These are phyloP conservation scores for Lyophyllum atratum DNA, from an alignment of 768 basidiomycete species.

Conservation along the genomic window DNA sequence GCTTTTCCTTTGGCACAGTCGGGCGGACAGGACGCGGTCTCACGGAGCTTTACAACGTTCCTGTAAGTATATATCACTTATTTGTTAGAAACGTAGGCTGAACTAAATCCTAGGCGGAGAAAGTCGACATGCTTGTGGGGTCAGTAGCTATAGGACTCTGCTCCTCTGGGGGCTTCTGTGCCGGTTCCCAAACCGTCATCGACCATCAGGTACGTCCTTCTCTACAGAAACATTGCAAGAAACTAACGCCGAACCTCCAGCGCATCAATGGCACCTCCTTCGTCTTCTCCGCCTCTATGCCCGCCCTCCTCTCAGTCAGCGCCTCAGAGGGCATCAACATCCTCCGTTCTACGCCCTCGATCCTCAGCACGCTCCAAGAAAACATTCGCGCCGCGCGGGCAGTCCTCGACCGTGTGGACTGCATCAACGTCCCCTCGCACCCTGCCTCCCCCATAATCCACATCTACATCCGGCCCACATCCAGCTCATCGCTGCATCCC, in stretches of 20 bases:
- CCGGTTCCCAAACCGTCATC: slow-evolving; percentile 79
- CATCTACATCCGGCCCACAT: slow-evolving; percentile 55
- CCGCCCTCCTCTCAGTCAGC: slow-evolving; percentile 84
- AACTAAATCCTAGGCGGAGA: slow-evolving; percentile 56
- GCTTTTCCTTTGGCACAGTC: slow-evolving; percentile 89
- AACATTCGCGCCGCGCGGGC: slow-evolving; percentile 79
- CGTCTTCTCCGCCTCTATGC: slow-evolving; percentile 96
- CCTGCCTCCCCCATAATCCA: slow-evolving; percentile 88
- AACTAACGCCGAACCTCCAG: slow-evolving; percentile 32
- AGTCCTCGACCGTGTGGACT: slow-evolving; percentile 78
- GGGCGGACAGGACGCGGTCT: slow-evolving; percentile 93
- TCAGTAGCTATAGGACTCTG: slow-evolving; percentile 84
- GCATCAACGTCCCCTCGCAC: slow-evolving; percentile 84
- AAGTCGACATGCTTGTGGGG: slow-evolving; percentile 95
- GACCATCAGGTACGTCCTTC: slow-evolving; percentile 73
- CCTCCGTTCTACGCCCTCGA: slow-evolving; percentile 71
- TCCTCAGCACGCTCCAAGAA: slow-evolving; percentile 76
- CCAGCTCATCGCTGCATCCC: slow-evolving; percentile 27
- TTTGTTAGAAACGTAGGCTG: background rate
- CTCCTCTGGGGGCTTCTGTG: slow-evolving; percentile 93
- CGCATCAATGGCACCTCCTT: slow-evolving; percentile 95
- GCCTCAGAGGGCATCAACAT: slow-evolving; percentile 86
- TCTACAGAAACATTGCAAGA: background rate
- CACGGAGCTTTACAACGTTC: slow-evolving; percentile 93
- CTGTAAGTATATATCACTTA: slow-evolving; percentile 49